phyloP scores from a whole-genome alignment of 768 basidiomycete genomes.

The Vishniacozyma victoriae region DNA sequence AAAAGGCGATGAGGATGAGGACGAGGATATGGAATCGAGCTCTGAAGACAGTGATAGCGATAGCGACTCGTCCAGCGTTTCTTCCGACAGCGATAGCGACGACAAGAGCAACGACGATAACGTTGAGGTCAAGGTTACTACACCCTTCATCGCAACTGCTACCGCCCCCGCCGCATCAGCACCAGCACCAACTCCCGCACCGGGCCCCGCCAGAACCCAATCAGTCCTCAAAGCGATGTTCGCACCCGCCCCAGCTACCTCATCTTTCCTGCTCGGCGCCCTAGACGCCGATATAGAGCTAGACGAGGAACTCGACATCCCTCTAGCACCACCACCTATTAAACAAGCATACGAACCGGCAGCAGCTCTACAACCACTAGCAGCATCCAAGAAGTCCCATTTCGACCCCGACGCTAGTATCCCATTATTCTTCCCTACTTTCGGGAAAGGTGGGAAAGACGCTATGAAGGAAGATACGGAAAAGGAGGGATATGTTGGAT shows the following conservation, averaged over 20 bases:
- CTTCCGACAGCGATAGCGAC: slow-evolving; percentile 6
- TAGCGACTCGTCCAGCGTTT: slow-evolving; percentile 1
- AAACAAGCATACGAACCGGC: not conserved
- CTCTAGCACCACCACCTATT: slow-evolving; percentile 6
- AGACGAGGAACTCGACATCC: slow-evolving; percentile 38
- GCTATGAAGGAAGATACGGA: not conserved
- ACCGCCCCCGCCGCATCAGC: slow-evolving; percentile 2
- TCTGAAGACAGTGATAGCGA: slow-evolving; percentile 1
- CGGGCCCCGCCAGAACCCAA: not conserved
- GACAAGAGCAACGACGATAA: slow-evolving; percentile 1
- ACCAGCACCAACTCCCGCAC: not conserved
- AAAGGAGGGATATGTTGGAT: slow-evolving; percentile 6
- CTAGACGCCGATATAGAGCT: slow-evolving; percentile 41
- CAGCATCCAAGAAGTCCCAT: slow-evolving; percentile 8
- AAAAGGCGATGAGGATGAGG: slow-evolving; percentile 1
- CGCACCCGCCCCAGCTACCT: slow-evolving; percentile 8
- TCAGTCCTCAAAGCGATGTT: slow-evolving; percentile 16
- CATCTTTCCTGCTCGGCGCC: slow-evolving; percentile 30
- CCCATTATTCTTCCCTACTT: slow-evolving; percentile 33
- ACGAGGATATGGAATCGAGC: not conserved
- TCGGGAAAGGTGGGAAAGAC: not conserved
- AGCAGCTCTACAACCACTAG: slow-evolving; percentile 5
- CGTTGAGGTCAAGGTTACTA: slow-evolving; percentile 1
- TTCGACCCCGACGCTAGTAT: slow-evolving; percentile 24
- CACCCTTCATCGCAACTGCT: slow-evolving; percentile 1